Evolutionary conservation across 2,329 filamentous ascomycete species (phyloP), one percentile per base, ranked within the genome.

Genomic region (Fusarium sp.): DNA sequence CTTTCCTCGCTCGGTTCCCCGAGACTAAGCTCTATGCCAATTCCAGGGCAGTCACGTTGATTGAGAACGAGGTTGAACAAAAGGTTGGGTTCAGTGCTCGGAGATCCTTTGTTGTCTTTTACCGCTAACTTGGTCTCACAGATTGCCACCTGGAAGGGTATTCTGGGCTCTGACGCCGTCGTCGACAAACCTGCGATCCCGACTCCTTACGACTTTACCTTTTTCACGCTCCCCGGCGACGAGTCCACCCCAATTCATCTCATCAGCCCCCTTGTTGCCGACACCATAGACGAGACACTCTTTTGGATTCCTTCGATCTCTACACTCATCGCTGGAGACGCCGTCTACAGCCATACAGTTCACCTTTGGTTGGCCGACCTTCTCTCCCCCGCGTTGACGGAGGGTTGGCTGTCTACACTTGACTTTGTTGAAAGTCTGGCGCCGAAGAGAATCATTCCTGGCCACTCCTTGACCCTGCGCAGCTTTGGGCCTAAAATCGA

Each of bases 331-430:
- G 67, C 70, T 6, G 70, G 70, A 3, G 70, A 73, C 40, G 22
- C 62, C 14, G 64, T 70, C 8, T 73, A 73, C 25, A 64, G 70
- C 13, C 59, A 63, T 9, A 60, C 57, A 5, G 60, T 67, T 54
- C 68, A 73, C 20, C 36, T 68, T 9, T 73, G 67, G 67, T 61
- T 73, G 10, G 67, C 70, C 2, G 70, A 73, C 31, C 64, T 73
- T 20, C 27, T 67, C 6, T 36, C 70, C 1, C 38, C 61, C 5
- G 40, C 60, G 14, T 38, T 73, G 18, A 68, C 64, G 2, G 42
- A 60, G 22, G 35, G 67, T 5, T 73, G 70, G 70, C 22, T 70
- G 4, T 36, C 35, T 36, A 36, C 35, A 36, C 35, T 36, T 36
- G 14, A 36, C 14, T 36, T 36, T 36, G 35, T 36, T 36, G 35